These are phyloP conservation scores for Dovyalis caffra DNA, from an alignment of 345 rosid species.

Conservation along the genomic window DNA sequence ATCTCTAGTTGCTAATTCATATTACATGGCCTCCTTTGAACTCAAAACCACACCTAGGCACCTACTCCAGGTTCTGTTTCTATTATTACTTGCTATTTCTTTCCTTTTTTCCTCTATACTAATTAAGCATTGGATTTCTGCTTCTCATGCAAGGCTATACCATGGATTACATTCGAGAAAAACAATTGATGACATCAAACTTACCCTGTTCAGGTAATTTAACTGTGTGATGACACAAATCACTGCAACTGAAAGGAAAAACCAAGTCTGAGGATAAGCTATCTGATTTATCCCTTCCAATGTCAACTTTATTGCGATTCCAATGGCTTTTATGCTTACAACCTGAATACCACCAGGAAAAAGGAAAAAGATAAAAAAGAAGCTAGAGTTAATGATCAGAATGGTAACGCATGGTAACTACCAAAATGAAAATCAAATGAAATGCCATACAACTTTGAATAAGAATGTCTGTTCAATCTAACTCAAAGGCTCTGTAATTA, in stretches of 20 bases:
- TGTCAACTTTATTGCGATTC: conserved; percentile 89
- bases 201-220: conserved; percentile 89
- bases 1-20: background rate
- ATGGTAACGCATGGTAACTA: no score
- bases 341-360: conserved; percentile 44
- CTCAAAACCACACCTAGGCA: no score
- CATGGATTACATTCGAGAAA: background rate
- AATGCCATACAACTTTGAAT: background rate
- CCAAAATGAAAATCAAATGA: no score
- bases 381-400: background rate
- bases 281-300: conserved; percentile 78
- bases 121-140: background rate
- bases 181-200: background rate
- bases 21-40: no score
- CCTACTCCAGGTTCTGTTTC: no score
- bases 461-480: background rate
- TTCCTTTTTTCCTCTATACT: background rate
- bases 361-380: background rate
- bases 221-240: conserved; percentile 81
- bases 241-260: conserved; percentile 75
- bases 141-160: background rate
- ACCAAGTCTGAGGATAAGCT: conserved; percentile 87
- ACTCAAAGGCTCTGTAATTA: conserved; percentile 26
- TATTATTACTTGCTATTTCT: no score
- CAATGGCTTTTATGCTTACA: conserved; percentile 91